These are phyloP conservation scores for Rhizoctonia solani DNA, from an alignment of 1,284 basidiomycete genomes.

Conservation along the genomic window DNA sequence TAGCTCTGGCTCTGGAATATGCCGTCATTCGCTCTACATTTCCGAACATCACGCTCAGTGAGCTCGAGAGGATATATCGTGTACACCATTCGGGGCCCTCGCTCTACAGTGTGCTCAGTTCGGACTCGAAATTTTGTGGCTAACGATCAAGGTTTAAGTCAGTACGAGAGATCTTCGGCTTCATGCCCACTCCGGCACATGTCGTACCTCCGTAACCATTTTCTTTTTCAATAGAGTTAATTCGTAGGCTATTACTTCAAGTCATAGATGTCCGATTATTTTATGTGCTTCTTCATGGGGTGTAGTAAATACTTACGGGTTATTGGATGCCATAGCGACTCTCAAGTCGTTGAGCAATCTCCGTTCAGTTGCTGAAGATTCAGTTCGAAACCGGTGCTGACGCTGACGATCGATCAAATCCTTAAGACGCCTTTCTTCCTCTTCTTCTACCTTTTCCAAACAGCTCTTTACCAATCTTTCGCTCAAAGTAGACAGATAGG, in stretches of 20 bases:
- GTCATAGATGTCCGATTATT: no score
- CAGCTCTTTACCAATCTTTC: not conserved
- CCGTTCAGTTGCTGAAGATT: not conserved
- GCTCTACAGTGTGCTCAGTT: not conserved
- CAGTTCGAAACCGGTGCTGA: not conserved
- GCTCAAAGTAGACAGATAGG: not conserved
- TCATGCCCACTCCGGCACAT: not conserved
- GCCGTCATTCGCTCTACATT: constrained; percentile 12
- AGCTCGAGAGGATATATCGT: constrained; percentile 26
- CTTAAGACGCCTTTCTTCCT: not conserved
- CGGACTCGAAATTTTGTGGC: constrained; percentile 1
- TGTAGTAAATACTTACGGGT: no score
- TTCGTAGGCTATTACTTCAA: not conserved
- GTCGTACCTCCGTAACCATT: not conserved
- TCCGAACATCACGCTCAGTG: constrained; percentile 30
- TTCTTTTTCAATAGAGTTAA: not conserved
- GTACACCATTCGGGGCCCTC: not conserved
- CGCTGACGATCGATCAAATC: not conserved
- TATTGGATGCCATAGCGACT: not conserved
- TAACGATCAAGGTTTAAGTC: not conserved
- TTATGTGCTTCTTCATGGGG: no score
- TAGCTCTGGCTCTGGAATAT: constrained; percentile 8
- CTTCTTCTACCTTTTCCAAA: not conserved
- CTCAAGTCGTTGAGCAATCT: not conserved
- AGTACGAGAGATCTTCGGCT: not conserved